Base-by-base conservation (phyloP, 1,284 basidiomycete species). In the Leccinum subspadiceum region DNA sequence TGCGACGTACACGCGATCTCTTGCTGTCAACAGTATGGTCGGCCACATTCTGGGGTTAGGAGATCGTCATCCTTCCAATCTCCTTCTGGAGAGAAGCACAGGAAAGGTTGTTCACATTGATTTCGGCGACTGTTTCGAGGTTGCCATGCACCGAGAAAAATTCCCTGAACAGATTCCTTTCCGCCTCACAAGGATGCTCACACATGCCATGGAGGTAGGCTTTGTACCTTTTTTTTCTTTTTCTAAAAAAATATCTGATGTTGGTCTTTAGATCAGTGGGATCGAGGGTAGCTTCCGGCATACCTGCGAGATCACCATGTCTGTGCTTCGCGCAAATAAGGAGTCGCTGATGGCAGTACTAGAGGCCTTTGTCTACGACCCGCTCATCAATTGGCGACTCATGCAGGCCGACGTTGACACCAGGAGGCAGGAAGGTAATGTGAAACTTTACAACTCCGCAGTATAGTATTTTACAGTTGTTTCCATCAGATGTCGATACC, bases 81-180 rank as follows among this genome's bases (percentile, higher is more conserved):
- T 99, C 61, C 83, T 99, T 70, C 82, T 99, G 49, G 94, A 97
- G 73, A 87, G 96, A 64, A 87, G 87, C 61, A 95, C 93, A 2
- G 97, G 97, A 50, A 96, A 98, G 75, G 91, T 99, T 54, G 91
- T 99, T 44, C 87, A 99, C 72, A 98, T 99, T 66, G 97, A 99
- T 76, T 99, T 98, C 69, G 94, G 94, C 52, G 94, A 96, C 73
- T 96, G 94, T 70, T 96, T 96, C 75, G 94, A 96, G 76, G 87
- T 96, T 52, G 93, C 94, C 15, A 94, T 96, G 90, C 90, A 93
- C 67, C 89, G 96, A 67, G 94, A 98, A 77, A 99, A 99, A 78
- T 99, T 96, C 81, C 97, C 97, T 0, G 97, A 99, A 78, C 97
- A 93, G 75, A 95, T 99, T 57, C 97, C 97, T 0, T 99, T 99